phyloP scores from a whole-genome alignment of 2,329 filamentous ascomycete genomes.

The Thielaviopsis musarum region DNA sequence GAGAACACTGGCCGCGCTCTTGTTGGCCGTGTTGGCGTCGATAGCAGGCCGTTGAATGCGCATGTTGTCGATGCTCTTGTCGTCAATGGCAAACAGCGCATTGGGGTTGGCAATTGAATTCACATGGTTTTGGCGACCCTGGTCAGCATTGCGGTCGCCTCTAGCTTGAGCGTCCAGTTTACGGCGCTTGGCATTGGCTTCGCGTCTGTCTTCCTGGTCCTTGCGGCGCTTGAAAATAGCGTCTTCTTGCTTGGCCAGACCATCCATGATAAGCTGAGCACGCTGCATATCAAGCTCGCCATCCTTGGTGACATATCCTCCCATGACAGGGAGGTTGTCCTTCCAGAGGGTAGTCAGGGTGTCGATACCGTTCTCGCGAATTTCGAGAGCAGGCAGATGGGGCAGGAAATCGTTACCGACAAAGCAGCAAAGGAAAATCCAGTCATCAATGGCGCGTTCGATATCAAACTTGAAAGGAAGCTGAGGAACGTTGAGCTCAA shows the following conservation, averaged over 20 bases:
- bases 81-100: constrained; percentile 9
- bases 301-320: constrained; percentile 90
- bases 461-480: constrained; percentile 83
- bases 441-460: constrained; percentile 87
- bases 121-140: constrained; percentile 11
- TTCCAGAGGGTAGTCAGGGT: constrained; percentile 94
- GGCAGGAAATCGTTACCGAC: constrained; percentile 97
- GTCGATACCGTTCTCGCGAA: constrained; percentile 93
- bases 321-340: constrained; percentile 80
- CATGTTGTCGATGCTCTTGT: constrained; percentile 48
- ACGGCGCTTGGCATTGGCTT: constrained; percentile 62
- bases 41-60: constrained; percentile 85
- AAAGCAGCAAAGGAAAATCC: constrained; percentile 99
- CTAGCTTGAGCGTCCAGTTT: constrained; percentile 48
- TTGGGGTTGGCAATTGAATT: constrained; percentile 9
- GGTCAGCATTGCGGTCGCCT: constrained; percentile 12
- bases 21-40: constrained; percentile 69
- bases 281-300: constrained; percentile 75
- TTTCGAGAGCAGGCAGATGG: constrained; percentile 92
- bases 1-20: constrained; percentile 78
- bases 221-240: constrained; percentile 80
- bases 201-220: constrained; percentile 68
- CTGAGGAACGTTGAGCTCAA: constrained; percentile 69
- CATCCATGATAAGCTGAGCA: constrained; percentile 75
- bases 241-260: constrained; percentile 83